Conservation (phyloP, 2,329 filamentous ascomycete genomes). For the Nemania sp. region DNA sequence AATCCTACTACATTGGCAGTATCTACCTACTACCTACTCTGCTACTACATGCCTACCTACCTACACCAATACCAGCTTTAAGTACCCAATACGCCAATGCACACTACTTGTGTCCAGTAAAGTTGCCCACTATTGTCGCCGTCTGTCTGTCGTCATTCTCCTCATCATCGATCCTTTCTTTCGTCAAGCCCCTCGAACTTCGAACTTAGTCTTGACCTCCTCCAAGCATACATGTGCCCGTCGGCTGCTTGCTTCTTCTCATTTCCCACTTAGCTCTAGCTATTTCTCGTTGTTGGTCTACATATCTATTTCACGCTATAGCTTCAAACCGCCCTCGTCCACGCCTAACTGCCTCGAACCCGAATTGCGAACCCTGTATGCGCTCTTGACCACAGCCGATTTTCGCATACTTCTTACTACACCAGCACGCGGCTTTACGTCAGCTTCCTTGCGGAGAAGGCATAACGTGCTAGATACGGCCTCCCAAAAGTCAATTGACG, state of each 20-base stretch:
- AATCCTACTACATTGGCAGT: too few species aligned
- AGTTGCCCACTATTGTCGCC: slow-evolving; percentile 32
- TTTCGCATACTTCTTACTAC: slow-evolving; percentile 18
- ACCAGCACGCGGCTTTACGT: slow-evolving; percentile 19
- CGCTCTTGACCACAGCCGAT: slow-evolving; percentile 12
- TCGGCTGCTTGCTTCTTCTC: slow-evolving; percentile 24
- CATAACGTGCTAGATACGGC: slow-evolving; percentile 2
- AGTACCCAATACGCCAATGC: neutral
- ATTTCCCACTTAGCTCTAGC: slow-evolving; percentile 8
- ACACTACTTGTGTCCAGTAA: slow-evolving; percentile 8
- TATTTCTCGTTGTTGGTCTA: slow-evolving; percentile 26
- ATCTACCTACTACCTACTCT: too few species aligned
- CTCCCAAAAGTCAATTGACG: slow-evolving; percentile 36
- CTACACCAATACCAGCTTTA: too few species aligned
- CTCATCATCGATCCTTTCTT: slow-evolving; percentile 30
- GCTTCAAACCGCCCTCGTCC: slow-evolving; percentile 12
- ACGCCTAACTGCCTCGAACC: slow-evolving; percentile 22
- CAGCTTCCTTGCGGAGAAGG: slow-evolving; percentile 18
- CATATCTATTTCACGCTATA: slow-evolving; percentile 13
- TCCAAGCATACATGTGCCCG: slow-evolving; percentile 13
- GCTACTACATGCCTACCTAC: too few species aligned
- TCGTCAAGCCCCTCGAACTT: slow-evolving; percentile 20
- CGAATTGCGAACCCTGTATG: slow-evolving; percentile 31
- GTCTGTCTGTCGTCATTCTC: slow-evolving; percentile 38
- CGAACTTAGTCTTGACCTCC: slow-evolving; percentile 2